Evolutionary conservation across 1,284 basidiomycete genomes (phyloP).

Genomic region (Apiotrichum mycotoxinovorans): DNA sequence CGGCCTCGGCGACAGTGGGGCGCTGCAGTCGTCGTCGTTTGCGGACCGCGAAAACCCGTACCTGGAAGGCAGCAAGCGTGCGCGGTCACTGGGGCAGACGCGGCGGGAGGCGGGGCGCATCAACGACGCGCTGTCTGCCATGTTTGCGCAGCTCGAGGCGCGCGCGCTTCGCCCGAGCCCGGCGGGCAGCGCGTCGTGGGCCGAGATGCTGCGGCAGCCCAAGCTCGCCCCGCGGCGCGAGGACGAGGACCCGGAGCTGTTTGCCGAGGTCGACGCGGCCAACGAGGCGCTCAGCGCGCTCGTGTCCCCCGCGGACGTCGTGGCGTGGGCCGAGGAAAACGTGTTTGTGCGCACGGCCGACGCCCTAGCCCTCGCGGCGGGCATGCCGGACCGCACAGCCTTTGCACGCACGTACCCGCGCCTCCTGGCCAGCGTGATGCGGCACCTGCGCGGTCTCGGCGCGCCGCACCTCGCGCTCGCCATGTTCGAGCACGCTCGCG

Average conservation of each 20-base stretch:
- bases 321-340: slow-evolving; percentile 69
- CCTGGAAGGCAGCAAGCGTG: neutral
- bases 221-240: neutral
- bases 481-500: slow-evolving; percentile 71
- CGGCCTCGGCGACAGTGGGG: too few relatives aligned
- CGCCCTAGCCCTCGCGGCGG: neutral
- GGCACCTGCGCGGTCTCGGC: slow-evolving; percentile 66
- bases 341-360: slow-evolving; percentile 55
- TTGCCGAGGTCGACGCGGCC: slow-evolving; percentile 60
- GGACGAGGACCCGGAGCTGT: slow-evolving; percentile 24
- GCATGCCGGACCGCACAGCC: slow-evolving; percentile 39
- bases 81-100: slow-evolving; percentile 31
- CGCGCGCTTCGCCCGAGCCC: neutral
- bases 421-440: slow-evolving; percentile 69
- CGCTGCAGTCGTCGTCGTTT: too few relatives aligned
- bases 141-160: slow-evolving; percentile 21
- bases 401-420: slow-evolving; percentile 62
- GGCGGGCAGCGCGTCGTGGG: neutral
- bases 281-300: slow-evolving; percentile 71
- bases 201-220: neutral
- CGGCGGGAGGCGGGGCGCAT: slow-evolving; percentile 30
- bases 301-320: slow-evolving; percentile 64
- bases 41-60: neutral
- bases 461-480: slow-evolving; percentile 79
- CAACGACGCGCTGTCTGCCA: slow-evolving; percentile 25